These are phyloP conservation scores for Actinidia polygama DNA, from an alignment of 179 eudicot genomes.

Conservation along the genomic window DNA sequence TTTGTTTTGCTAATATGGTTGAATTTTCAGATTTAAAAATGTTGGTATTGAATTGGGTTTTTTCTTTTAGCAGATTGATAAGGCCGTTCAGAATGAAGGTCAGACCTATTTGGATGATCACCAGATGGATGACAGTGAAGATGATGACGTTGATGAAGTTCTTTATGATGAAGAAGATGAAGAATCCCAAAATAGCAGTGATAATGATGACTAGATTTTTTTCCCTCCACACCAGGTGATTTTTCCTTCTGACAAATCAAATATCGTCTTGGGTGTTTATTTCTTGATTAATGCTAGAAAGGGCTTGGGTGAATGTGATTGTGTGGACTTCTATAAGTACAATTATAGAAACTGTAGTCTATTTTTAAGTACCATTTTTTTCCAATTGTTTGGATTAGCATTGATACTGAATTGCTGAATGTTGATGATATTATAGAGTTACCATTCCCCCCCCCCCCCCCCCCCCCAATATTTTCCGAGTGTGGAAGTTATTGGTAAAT, in stretches of 20 bases:
- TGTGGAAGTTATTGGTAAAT: neutral
- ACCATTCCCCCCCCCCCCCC: neutral
- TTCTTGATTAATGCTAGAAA: neutral
- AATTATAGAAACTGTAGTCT: neutral
- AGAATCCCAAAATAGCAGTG: slow-evolving; percentile 54
- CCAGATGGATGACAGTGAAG: slow-evolving; percentile 63
- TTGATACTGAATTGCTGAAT: neutral
- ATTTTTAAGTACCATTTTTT: neutral
- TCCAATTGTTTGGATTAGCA: neutral
- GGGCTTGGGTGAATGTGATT: neutral
- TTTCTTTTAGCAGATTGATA: slow-evolving; percentile 62
- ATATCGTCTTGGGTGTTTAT: neutral
- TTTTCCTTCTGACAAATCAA: slow-evolving; percentile 3
- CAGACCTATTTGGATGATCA: slow-evolving; percentile 35
- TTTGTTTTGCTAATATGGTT: slow-evolving; percentile 9
- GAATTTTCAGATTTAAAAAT: neutral
- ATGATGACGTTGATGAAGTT: slow-evolving; percentile 68
- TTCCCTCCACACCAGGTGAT: slow-evolving; percentile 11
- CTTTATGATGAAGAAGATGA: slow-evolving; percentile 66
- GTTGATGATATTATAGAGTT: neutral
- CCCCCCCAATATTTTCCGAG: neutral
- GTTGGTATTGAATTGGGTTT: neutral
- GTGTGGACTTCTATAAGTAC: slow-evolving; percentile 1
- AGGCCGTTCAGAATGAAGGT: slow-evolving; percentile 55
- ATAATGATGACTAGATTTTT: slow-evolving; percentile 41